Base-by-base conservation (phyloP, 305 asterid species). In the Rubia tinctorum region DNA sequence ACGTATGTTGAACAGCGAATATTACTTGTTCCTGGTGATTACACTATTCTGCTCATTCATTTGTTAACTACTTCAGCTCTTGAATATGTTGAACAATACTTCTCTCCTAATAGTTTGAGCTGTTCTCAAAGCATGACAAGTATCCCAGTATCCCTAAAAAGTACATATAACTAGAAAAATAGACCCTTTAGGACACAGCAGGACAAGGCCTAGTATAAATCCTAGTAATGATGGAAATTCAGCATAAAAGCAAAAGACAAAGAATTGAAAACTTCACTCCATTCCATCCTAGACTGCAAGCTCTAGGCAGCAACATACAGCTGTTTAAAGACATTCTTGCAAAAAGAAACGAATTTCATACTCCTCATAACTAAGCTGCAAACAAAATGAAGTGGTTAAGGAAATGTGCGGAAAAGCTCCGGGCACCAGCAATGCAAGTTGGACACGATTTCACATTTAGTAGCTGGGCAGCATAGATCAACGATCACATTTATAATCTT, bases 201-300 rank as follows among this genome's bases (percentile, higher is more conserved):
- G 15, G 25, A 65, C 9, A 6, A 42, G 22, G n/a, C 43, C 39
- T 12, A 14, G n/a, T 40, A 22, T 25, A 47, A 6, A 45, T 49
- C 40, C 27, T 4, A 39, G 42, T 18, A 64, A 7, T 44, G 43
- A 47, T 0, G 6, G n/a, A 67, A n/a, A 67, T 43, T n/a, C 37
- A 43, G 71, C 55, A 20, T 11, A 30, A 62, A 60, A 60, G 30
- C 65, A 25, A 61, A 20, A 30, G 34, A 34, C 39, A 34, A 64
- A 37, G 23, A 18, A 37, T 11, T 43, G 42, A 39, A 9, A 39
- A 20, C 4, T 18, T 5, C 17, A 66, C 17, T 66, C 47, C 53
- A 66, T 42, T 66, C 47, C 53, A 40, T 42, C 53, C 55, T 5
- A 42, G 70, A 66, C 70, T 3, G 47, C 70, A 66, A 40, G 70